These are phyloP conservation scores for Plenodomus biglobosus DNA, from an alignment of 2,329 filamentous ascomycete genomes.

Conservation along the genomic window DNA sequence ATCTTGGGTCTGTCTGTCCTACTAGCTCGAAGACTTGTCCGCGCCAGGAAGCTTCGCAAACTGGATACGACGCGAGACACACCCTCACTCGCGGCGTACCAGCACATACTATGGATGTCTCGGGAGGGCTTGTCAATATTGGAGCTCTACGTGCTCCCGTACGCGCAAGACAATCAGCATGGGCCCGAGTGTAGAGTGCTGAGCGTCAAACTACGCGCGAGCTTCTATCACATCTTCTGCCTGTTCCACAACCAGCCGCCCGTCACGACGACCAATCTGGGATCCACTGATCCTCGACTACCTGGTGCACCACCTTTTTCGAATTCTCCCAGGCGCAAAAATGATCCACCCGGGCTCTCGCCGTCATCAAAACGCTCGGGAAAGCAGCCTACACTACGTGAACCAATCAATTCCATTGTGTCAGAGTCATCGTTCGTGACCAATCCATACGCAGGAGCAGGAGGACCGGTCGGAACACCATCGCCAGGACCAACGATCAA, in stretches of 20 bases:
- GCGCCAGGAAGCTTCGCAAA: constrained; percentile 78
- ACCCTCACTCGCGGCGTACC: constrained; percentile 78
- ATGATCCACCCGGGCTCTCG: constrained; percentile 28
- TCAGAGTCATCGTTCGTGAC: constrained; percentile 56
- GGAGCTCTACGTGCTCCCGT: constrained; percentile 80
- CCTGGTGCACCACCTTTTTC: constrained; percentile 28
- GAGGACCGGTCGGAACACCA: constrained; percentile 45
- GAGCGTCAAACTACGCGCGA: constrained; percentile 86
- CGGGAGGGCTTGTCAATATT: constrained; percentile 87
- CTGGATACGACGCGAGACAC: constrained; percentile 78
- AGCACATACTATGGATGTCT: constrained; percentile 93
- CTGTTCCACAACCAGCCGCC: constrained; percentile 91
- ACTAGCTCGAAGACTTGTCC: constrained; percentile 78
- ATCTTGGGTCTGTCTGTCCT: constrained; percentile 88
- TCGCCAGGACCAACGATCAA: constrained; percentile 46
- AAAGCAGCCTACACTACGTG: constrained; percentile 48
- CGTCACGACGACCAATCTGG: constrained; percentile 52
- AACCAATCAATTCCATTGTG: constrained; percentile 52
- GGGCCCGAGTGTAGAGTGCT: constrained; percentile 80
- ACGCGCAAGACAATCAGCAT: constrained; percentile 69
- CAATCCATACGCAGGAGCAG: constrained; percentile 49
- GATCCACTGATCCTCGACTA: constrained; percentile 32
- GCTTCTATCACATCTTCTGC: constrained; percentile 95
- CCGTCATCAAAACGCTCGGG: constrained; percentile 38
- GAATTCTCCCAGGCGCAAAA: constrained; percentile 26